phyloP scores from a whole-genome alignment of 2,329 filamentous ascomycete species.

The Xenoacremonium recifei region DNA sequence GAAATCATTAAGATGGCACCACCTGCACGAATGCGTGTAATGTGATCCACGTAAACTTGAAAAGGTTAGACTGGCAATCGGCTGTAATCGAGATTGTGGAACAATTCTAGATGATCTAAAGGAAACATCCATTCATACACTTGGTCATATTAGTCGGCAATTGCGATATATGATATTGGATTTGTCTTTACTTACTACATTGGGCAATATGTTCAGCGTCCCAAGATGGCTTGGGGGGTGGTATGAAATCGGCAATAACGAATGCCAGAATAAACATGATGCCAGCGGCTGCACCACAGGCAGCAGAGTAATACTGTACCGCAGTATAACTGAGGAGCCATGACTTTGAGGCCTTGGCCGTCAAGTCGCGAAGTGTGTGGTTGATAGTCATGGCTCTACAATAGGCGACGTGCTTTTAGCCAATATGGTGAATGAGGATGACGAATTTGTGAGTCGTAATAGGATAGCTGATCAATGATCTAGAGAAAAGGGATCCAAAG shows the following conservation, averaged over 20 bases:
- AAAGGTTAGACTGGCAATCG: too few species aligned
- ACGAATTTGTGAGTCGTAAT: too few species aligned
- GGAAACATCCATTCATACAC: too few species aligned
- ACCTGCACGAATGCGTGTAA: slow-evolving; percentile 8
- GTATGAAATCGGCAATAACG: slow-evolving; percentile 8
- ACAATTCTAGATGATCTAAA: too few species aligned
- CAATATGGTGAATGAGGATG: too few species aligned
- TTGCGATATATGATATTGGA: too few species aligned
- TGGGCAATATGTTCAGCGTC: slow-evolving; percentile 7
- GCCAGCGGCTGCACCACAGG: slow-evolving; percentile 7
- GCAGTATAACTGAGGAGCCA: slow-evolving; percentile 9
- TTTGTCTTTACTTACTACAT: too few species aligned
- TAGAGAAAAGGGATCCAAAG: too few species aligned
- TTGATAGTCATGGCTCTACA: slow-evolving; percentile 7
- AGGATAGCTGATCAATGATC: too few species aligned
- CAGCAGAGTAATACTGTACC: slow-evolving; percentile 10
- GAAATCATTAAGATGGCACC: slow-evolving; percentile 11
- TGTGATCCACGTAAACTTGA: slow-evolving; percentile 11
- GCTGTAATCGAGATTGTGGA: too few species aligned
- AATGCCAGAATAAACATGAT: slow-evolving; percentile 9
- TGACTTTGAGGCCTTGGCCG: slow-evolving; percentile 2
- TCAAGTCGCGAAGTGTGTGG: neutral
- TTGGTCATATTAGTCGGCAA: too few species aligned
- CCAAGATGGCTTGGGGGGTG: slow-evolving; percentile 6
- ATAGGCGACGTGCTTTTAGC: too few species aligned